Percentiles rank a stretch among this genome's conserved stretches.
Evolutionary conservation across 371 early-diverging fungal species (phyloP).

Genomic region (Syncephalastrum racemosum): DNA sequence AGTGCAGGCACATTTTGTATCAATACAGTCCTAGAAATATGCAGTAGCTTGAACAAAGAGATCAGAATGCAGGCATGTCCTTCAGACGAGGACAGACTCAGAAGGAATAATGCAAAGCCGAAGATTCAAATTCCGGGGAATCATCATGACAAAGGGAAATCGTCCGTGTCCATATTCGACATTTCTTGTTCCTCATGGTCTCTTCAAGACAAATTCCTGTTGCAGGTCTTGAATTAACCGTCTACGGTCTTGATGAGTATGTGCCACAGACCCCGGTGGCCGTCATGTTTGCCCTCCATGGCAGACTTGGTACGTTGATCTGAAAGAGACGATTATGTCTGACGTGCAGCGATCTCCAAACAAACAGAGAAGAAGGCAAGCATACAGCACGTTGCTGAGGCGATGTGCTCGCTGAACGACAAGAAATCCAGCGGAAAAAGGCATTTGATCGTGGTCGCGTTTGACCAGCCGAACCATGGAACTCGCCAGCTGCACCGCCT

Average conservation of each 20-base stretch:
- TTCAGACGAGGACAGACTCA: no score
- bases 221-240: constrained; percentile 28
- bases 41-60: no score
- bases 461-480: constrained; percentile 64
- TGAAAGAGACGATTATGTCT: not conserved
- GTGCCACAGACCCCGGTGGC: constrained; percentile 24
- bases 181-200: constrained; percentile 7
- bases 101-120: no score
- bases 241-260: constrained; percentile 45
- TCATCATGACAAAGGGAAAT: no score
- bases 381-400: constrained; percentile 29
- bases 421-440: not conserved
- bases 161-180: not conserved
- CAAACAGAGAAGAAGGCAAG: constrained; percentile 25
- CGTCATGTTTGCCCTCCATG: constrained; percentile 46
- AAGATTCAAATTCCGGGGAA: no score
- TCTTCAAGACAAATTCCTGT: constrained; percentile 17
- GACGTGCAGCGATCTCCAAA: not conserved
- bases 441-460: constrained; percentile 43
- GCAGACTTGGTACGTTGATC: constrained; percentile 38
- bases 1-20: not conserved
- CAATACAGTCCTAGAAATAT: not conserved
- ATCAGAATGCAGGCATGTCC: no score
- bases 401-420: constrained; percentile 27
- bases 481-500: constrained; percentile 33